Evolutionary conservation across 257 asterid species (phyloP), one percentile per base, ranked within the genome.

Genomic region (Osmanthus fragrans): DNA sequence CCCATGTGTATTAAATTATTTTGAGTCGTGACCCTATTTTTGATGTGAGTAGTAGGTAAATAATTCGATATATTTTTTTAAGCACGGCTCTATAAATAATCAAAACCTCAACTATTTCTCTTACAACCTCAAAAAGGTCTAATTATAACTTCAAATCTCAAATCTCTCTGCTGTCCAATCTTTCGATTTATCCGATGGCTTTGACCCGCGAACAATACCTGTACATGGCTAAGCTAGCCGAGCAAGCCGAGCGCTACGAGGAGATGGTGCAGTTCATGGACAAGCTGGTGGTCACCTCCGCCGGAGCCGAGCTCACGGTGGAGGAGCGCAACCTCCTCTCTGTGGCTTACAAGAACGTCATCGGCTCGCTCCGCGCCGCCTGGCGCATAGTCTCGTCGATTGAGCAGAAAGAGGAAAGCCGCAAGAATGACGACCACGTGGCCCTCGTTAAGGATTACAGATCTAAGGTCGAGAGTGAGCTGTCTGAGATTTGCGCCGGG

Each of bases 261-360:
- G 96, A 90, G 87, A 90, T 90, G 96, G 96, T 89, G 34, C 80
- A 88, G 60, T 90, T 76, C 88, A 90, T 90, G 96, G 93, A 90
- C 84, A 85, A 81, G 73, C 93, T 90, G 29, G 94, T 87, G 0
- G 49, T 66, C 72, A 54, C 27, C 12, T 6, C 64, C 16, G 72
- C 77, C 37, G 82, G 86, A 36, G 29, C 87, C 40, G 96, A 90
- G 80, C 91, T 90, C 60, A 63, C 90, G 4, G 82, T 90, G 23
- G 93, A 90, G 82, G 93, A 90, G 84, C 87, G 96, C 84, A 88
- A 90, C 82, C 90, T 88, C 51, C 89, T 90, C 33, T 90, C 92
- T 19, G 95, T 86, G 33, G 92, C 91, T 15, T 90, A 86, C 88
- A 90, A 90, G 85, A 90, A 90, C 89, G 95, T 90, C 29, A 88